Evolutionary conservation across 1,284 basidiomycete species (phyloP), one percentile per base, ranked within the genome.

Genomic region (Pyrrhoderma lamaoense): DNA sequence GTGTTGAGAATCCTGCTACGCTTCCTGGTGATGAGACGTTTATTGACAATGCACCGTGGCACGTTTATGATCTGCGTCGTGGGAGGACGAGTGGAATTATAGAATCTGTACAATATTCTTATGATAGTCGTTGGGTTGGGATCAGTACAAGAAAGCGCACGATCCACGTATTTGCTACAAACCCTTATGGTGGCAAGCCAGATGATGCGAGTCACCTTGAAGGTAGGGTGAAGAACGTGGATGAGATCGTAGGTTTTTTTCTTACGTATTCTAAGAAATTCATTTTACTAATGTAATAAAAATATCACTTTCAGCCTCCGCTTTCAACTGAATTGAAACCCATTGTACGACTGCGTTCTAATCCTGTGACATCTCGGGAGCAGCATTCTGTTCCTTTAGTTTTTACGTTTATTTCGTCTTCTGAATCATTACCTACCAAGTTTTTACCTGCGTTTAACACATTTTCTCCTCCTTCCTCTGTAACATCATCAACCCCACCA

Each of bases 101-200:
- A 3, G 77, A 82, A 47, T 63, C 63, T 9, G 66, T 80, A n/a
- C 71, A 66, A 45, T 82, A 81, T 70, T 75, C 81, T 2, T 60
- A 64, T 0, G 85, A 88, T 59, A 81, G 80, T 18, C 67, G 82
- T 23, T 92, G 86, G 82, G 67, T 85, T 3, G 85, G 80, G 0
- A 67, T 92, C 27, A 78, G 77, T 1, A 90, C 79, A 45, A 61
- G 70, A 60, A 80, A 81, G 58, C 64, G 82, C 43, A 84, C 78
- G 0, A 63, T 82, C 38, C 86, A 93, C 66, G 67, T 92, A 0
- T 93, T 89, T 62, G 78, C 85, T 8, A 70, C 85, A 18, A 84
- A 87, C 60, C 87, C 88, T 0, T 80, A 80, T 51, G 89, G 88
- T 0, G 88, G 90, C 2, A 71, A 70, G 47, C 72, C 85, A 0